Evolutionary conservation across 352 stramenopile species (phyloP), one percentile per base, ranked within the genome.

Genomic region (Saprolegnia parasitica): DNA sequence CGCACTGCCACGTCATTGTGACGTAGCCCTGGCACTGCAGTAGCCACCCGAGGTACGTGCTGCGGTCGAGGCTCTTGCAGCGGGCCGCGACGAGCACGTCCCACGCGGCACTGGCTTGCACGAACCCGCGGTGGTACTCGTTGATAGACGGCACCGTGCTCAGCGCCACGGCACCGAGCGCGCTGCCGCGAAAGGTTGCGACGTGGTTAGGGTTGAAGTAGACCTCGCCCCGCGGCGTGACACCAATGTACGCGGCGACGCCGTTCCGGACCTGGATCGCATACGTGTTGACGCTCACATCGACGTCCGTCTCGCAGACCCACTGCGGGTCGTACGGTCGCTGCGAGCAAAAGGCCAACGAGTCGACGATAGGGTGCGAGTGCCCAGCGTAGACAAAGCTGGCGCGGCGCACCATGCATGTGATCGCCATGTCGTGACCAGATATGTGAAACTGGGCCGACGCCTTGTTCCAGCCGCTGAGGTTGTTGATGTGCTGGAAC

Each of bases 81-180:
- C 58, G 35, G 15, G 65, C 65, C 20, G 61, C 68, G 1, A 39
- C 45, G 1, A 56, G 35, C 32, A 74, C 60, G 35, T 74, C 71
- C 63, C 64, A 74, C 50, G 71, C 63, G 21, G 71, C 71, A 54
- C 46, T 68, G 24, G 71, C 61, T 35, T 66, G 63, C 16, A 74
- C n/a, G n/a, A 74, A 56, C 35, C 71, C 71, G 39, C 63, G 47
- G n/a, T 72, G 71, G 71, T 72, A 74, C 65, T 74, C 71, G 54
- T 74, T 63, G 26, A 72, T 74, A 23, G 32, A 63, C 10, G 65
- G 62, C 24, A 74, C 63, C 0, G 64, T 68, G 37, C 49, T 57
- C 9, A 72, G 40, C 20, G 68, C 18, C 1, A 23, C 40, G 15
- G 21, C 56, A 35, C 71, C 71, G 15, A 49, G 47, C 3, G 47